phyloP scores from a whole-genome alignment of 306 rosid genomes.

The Hippophae gyantsensis region DNA sequence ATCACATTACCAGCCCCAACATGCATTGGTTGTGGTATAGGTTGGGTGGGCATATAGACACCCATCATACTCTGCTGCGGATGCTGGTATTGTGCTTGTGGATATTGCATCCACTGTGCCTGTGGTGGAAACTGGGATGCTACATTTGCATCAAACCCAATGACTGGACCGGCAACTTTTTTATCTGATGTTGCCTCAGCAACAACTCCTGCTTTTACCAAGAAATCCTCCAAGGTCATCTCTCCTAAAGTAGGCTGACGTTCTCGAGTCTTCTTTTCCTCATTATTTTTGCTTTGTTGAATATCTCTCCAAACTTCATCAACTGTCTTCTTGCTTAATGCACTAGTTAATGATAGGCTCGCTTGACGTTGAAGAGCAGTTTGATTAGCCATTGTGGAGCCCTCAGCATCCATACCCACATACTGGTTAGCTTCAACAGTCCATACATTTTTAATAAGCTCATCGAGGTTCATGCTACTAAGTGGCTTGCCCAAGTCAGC shows the following conservation, averaged over 20 bases:
- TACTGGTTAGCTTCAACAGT: slow-evolving; percentile 72
- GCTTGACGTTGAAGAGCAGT: slow-evolving; percentile 54
- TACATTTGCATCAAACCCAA: slow-evolving; percentile 37
- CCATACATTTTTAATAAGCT: slow-evolving; percentile 86
- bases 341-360: slow-evolving; percentile 55
- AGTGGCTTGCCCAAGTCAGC: slow-evolving; percentile 91
- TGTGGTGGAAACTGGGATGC: slow-evolving; percentile 48
- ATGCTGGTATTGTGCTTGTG: slow-evolving; percentile 59
- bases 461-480: slow-evolving; percentile 91
- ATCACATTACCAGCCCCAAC: slow-evolving; percentile 49
- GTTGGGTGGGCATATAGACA: slow-evolving; percentile 54
- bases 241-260: slow-evolving; percentile 78
- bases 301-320: slow-evolving; percentile 97
- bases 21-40: slow-evolving; percentile 45
- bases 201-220: slow-evolving; percentile 86
- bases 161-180: slow-evolving; percentile 27
- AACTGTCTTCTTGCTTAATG: slow-evolving; percentile 79
- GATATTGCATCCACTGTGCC: slow-evolving; percentile 66
- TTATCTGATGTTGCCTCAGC: slow-evolving; percentile 40
- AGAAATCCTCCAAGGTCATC: slow-evolving; percentile 96
- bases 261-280: slow-evolving; percentile 46
- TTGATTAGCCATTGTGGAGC: slow-evolving; percentile 36
- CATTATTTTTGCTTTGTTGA: slow-evolving; percentile 48
- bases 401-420: slow-evolving; percentile 36
- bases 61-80: slow-evolving; percentile 67